A percentile compares a stretch with the other conserved stretches of the same genome.
Evolutionary conservation across 306 rosid species (phyloP).

Genomic region (Arachis hypogaea): DNA sequence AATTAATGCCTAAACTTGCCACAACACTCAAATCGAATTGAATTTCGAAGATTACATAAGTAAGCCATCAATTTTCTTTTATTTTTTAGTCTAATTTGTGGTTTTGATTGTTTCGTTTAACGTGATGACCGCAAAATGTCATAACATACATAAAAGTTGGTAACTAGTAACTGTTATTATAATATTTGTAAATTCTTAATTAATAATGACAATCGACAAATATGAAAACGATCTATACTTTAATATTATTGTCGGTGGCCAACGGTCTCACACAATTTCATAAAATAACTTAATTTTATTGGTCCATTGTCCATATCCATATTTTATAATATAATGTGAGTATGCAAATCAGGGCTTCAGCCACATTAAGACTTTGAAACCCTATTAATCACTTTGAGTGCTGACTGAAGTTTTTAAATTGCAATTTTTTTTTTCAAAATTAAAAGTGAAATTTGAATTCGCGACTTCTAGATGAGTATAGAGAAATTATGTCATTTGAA

Average conservation of each 20-base stretch:
- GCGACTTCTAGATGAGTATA: too few relatives aligned
- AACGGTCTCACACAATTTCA: neutral
- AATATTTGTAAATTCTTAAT: neutral
- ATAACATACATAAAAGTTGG: slow-evolving; percentile 6
- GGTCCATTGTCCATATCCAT: neutral
- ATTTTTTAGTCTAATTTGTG: slow-evolving; percentile 4
- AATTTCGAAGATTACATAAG: slow-evolving; percentile 23
- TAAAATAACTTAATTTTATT: slow-evolving; percentile 1
- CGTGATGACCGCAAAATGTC: slow-evolving; percentile 20
- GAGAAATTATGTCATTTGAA: too few relatives aligned
- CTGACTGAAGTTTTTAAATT: neutral
- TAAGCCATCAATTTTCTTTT: slow-evolving; percentile 17
- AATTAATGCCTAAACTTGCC: neutral
- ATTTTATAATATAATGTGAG: neutral
- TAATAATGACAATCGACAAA: slow-evolving; percentile 3
- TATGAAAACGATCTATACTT: slow-evolving; percentile 28
- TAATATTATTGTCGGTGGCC: slow-evolving; percentile 43
- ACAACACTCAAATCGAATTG: neutral
- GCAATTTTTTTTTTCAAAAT: too few relatives aligned
- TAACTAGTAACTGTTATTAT: neutral
- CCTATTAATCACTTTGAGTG: slow-evolving; percentile 30
- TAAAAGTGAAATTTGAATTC: too few relatives aligned
- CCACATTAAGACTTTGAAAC: slow-evolving; percentile 33
- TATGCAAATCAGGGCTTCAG: neutral
- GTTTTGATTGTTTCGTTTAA: slow-evolving; percentile 10